Evolutionary conservation across 2,329 filamentous ascomycete species (phyloP).

Genomic region (Verticillium isaacii): DNA sequence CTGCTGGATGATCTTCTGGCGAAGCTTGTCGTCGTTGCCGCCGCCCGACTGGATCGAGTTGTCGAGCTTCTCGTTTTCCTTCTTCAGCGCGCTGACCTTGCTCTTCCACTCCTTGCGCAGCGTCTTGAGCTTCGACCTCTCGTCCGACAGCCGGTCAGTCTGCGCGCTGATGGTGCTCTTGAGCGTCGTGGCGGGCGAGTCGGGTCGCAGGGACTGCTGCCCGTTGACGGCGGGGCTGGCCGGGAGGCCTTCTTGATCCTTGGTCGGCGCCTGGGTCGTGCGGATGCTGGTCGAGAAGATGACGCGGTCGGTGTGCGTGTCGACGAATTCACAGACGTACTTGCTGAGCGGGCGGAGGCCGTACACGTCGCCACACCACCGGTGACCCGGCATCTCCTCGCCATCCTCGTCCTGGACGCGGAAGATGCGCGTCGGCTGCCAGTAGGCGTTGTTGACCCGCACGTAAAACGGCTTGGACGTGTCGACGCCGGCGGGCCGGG

Average conservation of each 20-base stretch:
- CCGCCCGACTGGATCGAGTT: conserved; percentile 63
- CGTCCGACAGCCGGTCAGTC: conserved; percentile 65
- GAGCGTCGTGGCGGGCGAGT: conserved; percentile 72
- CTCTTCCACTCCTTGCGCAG: conserved; percentile 71
- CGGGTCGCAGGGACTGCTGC: conserved; percentile 63
- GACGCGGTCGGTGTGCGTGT: conserved; percentile 58
- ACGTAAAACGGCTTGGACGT: conserved; percentile 73
- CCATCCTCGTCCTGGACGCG: conserved; percentile 33
- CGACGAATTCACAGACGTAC: conserved; percentile 75
- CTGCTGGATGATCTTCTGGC: conserved; percentile 71
- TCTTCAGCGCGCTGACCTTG: conserved; percentile 61
- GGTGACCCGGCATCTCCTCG: conserved; percentile 30
- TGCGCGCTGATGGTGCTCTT: conserved; percentile 70
- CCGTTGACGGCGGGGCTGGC: conserved; percentile 27
- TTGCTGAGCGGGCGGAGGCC: conserved; percentile 66
- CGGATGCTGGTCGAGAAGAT: conserved; percentile 70
- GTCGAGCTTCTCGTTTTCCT: conserved; percentile 68
- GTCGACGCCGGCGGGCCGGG: conserved; percentile 51
- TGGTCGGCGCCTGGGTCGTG: conserved; percentile 50
- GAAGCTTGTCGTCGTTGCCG: conserved; percentile 70
- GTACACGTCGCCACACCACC: conserved; percentile 69
- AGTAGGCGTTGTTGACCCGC: conserved; percentile 71
- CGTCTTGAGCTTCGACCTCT: conserved; percentile 63
- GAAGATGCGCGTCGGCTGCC: conserved; percentile 72
- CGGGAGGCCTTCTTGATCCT: conserved; percentile 29